These are phyloP conservation scores for Ogataea haglerorum DNA, from an alignment of 805 yeast genomes.

Conservation along the genomic window DNA sequence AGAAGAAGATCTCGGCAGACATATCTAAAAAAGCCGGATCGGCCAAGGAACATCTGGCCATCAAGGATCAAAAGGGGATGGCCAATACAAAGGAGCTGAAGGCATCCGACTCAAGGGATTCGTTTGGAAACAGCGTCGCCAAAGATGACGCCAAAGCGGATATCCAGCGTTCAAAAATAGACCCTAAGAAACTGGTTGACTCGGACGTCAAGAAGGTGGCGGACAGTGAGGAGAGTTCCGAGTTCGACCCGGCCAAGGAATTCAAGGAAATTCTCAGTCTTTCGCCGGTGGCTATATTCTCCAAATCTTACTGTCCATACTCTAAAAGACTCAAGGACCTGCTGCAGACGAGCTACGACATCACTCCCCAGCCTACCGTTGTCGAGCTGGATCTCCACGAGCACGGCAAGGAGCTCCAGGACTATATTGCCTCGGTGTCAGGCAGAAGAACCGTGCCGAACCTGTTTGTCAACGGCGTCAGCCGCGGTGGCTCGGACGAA, in stretches of 20 bases:
- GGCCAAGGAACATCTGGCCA: slow-evolving; percentile 12
- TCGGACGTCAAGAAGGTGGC: slow-evolving; percentile 1
- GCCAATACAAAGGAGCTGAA: slow-evolving; percentile 1
- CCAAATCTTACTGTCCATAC: slow-evolving; percentile 69
- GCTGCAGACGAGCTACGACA: slow-evolving; percentile 57
- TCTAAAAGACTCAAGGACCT: slow-evolving; percentile 69
- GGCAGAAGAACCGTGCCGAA: slow-evolving; percentile 92
- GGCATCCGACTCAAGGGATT: background rate
- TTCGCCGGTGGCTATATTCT: slow-evolving; percentile 65
- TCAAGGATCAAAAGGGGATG: slow-evolving; percentile 6
- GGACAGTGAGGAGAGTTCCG: background rate
- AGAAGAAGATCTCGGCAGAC: slow-evolving; percentile 6
- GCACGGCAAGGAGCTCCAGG: slow-evolving; percentile 74
- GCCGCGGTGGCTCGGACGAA: slow-evolving; percentile 90
- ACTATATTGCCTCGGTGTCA: slow-evolving; percentile 60
- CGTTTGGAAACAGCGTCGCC: background rate
- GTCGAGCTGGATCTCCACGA: slow-evolving; percentile 82
- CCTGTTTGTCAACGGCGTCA: slow-evolving; percentile 65
- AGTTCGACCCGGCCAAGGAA: slow-evolving; percentile 50
- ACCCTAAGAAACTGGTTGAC: background rate
- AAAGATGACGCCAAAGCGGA: background rate
- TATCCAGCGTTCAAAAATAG: background rate
- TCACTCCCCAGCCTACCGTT: slow-evolving; percentile 67
- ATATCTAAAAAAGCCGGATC: slow-evolving; percentile 4
- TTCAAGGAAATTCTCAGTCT: slow-evolving; percentile 53